A percentile compares a stretch with the other conserved stretches of the same genome.
Conservation (phyloP, 2,329 filamentous ascomycete genomes). For the Hypoxylon sp. region DNA sequence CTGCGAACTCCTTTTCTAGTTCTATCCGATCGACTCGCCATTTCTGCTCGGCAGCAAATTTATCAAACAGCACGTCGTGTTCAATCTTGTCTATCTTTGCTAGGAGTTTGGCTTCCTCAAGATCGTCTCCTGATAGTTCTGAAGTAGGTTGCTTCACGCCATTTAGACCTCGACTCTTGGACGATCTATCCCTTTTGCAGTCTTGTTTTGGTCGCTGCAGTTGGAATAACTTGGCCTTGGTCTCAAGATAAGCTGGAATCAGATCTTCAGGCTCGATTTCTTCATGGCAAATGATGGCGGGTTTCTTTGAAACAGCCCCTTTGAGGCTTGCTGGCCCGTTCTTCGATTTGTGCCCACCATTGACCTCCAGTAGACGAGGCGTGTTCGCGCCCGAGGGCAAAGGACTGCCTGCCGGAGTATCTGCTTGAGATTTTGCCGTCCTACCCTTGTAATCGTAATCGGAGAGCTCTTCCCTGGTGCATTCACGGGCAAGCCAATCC, state of each 20-base stretch:
- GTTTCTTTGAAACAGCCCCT: conserved; percentile 56
- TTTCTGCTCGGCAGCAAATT: conserved; percentile 70
- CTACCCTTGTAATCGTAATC: conserved; percentile 71
- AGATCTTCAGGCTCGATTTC: conserved; percentile 82
- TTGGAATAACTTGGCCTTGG: conserved; percentile 76
- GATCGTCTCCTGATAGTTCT: conserved; percentile 51
- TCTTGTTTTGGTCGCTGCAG: conserved; percentile 67
- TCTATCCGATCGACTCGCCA: conserved; percentile 72
- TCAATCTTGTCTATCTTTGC: conserved; percentile 83
- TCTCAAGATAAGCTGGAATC: conserved; percentile 80
- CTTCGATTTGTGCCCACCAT: conserved; percentile 54
- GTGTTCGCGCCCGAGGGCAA: conserved; percentile 64
- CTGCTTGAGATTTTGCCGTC: conserved; percentile 53
- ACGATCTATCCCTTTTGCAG: conserved; percentile 55
- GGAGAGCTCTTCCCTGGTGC: conserved; percentile 75
- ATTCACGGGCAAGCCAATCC: conserved; percentile 90
- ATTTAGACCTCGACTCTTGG: conserved; percentile 33
- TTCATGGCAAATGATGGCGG: conserved; percentile 68
- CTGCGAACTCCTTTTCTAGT: conserved; percentile 72
- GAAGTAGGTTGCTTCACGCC: not conserved
- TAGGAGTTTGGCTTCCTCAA: conserved; percentile 73
- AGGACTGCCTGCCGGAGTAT: conserved; percentile 64
- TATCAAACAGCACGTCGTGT: conserved; percentile 81
- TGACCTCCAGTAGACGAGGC: conserved; percentile 57
- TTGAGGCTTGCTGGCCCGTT: conserved; percentile 50